A percentile compares a stretch with the other conserved stretches of the same genome.
These are phyloP conservation scores for Globisporangium rhizosaccharum DNA, from an alignment of 352 stramenopile genomes.

Conservation along the genomic window DNA sequence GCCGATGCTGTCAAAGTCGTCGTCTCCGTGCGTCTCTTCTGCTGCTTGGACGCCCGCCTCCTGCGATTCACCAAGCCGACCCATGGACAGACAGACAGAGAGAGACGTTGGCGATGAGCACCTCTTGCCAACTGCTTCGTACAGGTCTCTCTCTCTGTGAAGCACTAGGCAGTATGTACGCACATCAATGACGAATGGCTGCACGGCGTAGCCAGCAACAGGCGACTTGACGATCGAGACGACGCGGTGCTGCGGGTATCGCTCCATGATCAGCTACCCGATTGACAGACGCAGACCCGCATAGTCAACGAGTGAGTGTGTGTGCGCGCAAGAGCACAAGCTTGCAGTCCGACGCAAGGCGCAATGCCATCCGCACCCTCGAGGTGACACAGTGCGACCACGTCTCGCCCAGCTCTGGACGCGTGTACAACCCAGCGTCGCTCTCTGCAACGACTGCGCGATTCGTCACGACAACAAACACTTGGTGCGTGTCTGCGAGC, in stretches of 20 bases:
- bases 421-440: slow-evolving; percentile 50
- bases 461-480: slow-evolving; percentile 67
- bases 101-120: not conserved
- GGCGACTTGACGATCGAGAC: slow-evolving; percentile 67
- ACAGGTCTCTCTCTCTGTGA: not conserved
- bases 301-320: too few relatives aligned
- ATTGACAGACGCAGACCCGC: not conserved
- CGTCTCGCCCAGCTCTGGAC: slow-evolving; percentile 50
- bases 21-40: slow-evolving; percentile 3
- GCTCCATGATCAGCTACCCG: slow-evolving; percentile 57
- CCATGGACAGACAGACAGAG: not conserved
- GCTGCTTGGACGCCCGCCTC: slow-evolving; percentile 35
- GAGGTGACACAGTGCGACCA: slow-evolving; percentile 72
- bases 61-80: slow-evolving; percentile 9
- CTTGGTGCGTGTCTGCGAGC: slow-evolving; percentile 56
- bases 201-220: slow-evolving; percentile 43
- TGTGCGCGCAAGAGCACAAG: too few relatives aligned
- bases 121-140: too few relatives aligned
- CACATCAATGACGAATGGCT: slow-evolving; percentile 62
- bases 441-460: slow-evolving; percentile 36
- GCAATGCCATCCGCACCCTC: slow-evolving; percentile 20
- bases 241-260: slow-evolving; percentile 34
- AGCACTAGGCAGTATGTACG: not conserved
- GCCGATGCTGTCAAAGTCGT: slow-evolving; percentile 23
- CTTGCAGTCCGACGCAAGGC: not conserved